Percentiles rank a stretch among this genome's conserved stretches.
phyloP scores from a whole-genome alignment of 2,329 filamentous ascomycete genomes.

The Zalaria obscura region DNA sequence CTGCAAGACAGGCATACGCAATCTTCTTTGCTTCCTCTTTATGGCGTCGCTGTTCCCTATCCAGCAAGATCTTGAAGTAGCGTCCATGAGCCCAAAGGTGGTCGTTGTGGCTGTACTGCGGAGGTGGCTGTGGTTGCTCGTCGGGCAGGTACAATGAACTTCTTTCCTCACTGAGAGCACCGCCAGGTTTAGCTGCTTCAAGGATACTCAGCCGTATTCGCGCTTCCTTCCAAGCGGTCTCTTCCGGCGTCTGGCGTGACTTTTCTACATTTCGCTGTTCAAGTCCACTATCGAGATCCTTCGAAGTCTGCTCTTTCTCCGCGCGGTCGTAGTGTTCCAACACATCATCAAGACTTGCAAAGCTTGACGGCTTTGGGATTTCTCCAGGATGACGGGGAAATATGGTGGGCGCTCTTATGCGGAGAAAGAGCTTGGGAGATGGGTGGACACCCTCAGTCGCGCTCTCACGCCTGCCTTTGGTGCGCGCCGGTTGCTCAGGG shows the following conservation, averaged over 20 bases:
- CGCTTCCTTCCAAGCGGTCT: slow-evolving; percentile 49
- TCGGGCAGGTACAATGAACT: slow-evolving; percentile 65
- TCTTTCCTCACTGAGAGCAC: slow-evolving; percentile 53
- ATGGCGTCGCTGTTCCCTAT: slow-evolving; percentile 66
- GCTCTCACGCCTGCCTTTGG: no score
- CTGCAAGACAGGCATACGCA: slow-evolving; percentile 63
- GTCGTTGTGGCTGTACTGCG: slow-evolving; percentile 77
- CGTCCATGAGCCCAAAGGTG: slow-evolving; percentile 67
- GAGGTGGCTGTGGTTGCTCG: slow-evolving; percentile 49
- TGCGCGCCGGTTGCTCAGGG: no score
- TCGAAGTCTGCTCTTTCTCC: slow-evolving; percentile 33
- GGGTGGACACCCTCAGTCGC: background rate
- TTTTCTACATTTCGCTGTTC: slow-evolving; percentile 33
- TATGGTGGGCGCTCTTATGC: slow-evolving; percentile 10
- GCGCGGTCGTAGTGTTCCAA: slow-evolving; percentile 18
- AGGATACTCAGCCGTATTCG: slow-evolving; percentile 54
- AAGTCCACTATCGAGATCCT: slow-evolving; percentile 18
- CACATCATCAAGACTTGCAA: slow-evolving; percentile 15
- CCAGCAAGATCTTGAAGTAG: slow-evolving; percentile 68
- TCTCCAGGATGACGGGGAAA: slow-evolving; percentile 17
- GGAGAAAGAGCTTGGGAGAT: slow-evolving; percentile 15
- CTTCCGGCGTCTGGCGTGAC: slow-evolving; percentile 32
- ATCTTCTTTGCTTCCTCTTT: slow-evolving; percentile 62
- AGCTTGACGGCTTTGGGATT: slow-evolving; percentile 13
- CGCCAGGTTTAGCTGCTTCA: slow-evolving; percentile 59